Evolutionary conservation across 768 basidiomycete species (phyloP).

Genomic region (Kwoniella sp.): DNA sequence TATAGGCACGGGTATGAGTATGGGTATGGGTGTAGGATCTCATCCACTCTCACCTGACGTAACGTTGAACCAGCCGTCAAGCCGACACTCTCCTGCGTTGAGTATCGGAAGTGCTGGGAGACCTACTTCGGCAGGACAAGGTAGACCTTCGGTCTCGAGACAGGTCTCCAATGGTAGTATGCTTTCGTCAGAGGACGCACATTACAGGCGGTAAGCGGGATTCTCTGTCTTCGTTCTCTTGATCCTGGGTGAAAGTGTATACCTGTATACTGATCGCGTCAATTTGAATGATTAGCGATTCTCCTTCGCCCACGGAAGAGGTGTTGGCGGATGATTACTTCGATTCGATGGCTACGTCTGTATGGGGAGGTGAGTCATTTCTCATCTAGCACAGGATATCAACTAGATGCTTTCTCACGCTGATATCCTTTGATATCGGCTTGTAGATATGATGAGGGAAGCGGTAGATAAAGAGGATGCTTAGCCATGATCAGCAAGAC

Average conservation of each 20-base stretch:
- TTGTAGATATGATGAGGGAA: conserved; percentile 48
- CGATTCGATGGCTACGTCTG: conserved; percentile 28
- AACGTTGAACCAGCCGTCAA: neutral
- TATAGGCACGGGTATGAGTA: too few relatives aligned
- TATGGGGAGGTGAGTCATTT: conserved; percentile 47
- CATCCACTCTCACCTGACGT: conserved; percentile 13
- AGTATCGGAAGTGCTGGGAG: conserved; percentile 17
- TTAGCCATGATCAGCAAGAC: conserved; percentile 7
- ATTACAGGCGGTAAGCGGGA: conserved; percentile 29
- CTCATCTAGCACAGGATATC: too few relatives aligned
- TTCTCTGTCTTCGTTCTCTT: neutral
- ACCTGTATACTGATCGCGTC: neutral
- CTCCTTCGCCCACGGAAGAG: conserved; percentile 12
- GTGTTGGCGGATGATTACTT: conserved; percentile 21
- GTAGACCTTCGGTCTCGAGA: conserved; percentile 21
- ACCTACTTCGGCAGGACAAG: conserved; percentile 4
- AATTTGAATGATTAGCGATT: neutral
- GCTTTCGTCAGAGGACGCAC: conserved; percentile 43
- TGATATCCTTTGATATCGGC: neutral
- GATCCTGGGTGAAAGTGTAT: too few relatives aligned
- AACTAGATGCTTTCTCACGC: too few relatives aligned
- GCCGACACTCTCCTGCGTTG: conserved; percentile 26
- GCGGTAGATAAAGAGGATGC: conserved; percentile 36
- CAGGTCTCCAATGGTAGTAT: conserved; percentile 34
- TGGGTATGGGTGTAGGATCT: conserved; percentile 4